phyloP scores from a whole-genome alignment of 129 eudicot species.

The Flaveria ramosissima region DNA sequence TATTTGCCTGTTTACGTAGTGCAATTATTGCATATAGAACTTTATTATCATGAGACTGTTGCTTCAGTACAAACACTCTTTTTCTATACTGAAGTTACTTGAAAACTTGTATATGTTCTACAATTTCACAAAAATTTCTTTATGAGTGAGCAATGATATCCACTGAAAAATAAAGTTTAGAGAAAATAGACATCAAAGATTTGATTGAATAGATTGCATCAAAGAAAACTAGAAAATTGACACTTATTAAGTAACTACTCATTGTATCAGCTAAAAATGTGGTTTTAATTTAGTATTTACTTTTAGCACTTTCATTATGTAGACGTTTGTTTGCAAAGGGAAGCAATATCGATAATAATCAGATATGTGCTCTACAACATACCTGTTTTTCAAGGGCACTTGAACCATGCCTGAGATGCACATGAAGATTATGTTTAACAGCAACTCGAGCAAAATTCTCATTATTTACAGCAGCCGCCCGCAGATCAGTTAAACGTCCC shows the following conservation, averaged over 20 bases:
- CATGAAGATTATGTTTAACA: slow-evolving; percentile 85
- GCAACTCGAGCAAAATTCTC: slow-evolving; percentile 99
- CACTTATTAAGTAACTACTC: neutral
- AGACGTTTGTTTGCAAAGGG: neutral
- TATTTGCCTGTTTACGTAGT: neutral
- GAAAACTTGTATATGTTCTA: too few species aligned
- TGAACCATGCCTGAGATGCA: slow-evolving; percentile 95
- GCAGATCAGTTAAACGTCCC: slow-evolving; percentile 92
- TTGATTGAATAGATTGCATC: too few species aligned
- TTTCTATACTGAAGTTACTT: too few species aligned
- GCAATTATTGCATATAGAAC: neutral
- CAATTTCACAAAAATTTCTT: too few species aligned
- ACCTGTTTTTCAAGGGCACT: slow-evolving; percentile 98
- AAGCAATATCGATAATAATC: neutral
- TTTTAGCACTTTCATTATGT: neutral
- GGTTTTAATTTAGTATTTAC: neutral
- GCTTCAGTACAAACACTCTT: too few species aligned
- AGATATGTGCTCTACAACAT: slow-evolving; percentile 1
- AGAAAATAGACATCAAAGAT: too few species aligned
- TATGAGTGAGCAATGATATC: too few species aligned
- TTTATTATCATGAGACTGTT: neutral
- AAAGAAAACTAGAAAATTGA: too few species aligned
- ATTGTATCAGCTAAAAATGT: neutral
- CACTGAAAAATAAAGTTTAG: too few species aligned
- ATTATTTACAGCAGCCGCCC: slow-evolving; percentile 99